These are phyloP conservation scores for Macrophomina pseudophaseolina DNA, from an alignment of 2,329 filamentous ascomycete genomes.

Conservation along the genomic window DNA sequence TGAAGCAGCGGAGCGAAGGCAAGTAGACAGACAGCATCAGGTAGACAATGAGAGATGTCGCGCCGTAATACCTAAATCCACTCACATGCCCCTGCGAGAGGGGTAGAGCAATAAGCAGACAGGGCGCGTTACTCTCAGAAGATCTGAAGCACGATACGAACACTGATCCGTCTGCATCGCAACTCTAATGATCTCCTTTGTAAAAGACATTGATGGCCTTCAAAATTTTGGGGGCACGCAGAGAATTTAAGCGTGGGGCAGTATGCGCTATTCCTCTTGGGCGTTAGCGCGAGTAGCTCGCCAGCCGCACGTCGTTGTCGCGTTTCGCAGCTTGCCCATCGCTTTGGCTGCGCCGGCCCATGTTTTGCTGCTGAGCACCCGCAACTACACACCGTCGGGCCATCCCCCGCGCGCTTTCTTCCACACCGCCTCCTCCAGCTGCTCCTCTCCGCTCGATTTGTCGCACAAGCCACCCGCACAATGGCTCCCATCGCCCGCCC, in stretches of 20 bases:
- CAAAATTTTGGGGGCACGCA: slow-evolving; percentile 11
- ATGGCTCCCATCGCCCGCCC: slow-evolving; percentile 36
- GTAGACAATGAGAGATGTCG: slow-evolving; percentile 42
- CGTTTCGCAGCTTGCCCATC: slow-evolving; percentile 15
- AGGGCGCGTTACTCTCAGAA: slow-evolving; percentile 81
- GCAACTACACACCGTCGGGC: slow-evolving; percentile 1
- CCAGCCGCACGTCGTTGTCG: slow-evolving; percentile 4
- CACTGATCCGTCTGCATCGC: slow-evolving; percentile 90
- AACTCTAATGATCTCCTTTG: slow-evolving; percentile 96
- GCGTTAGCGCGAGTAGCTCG: slow-evolving; percentile 15
- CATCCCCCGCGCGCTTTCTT: slow-evolving; percentile 17
- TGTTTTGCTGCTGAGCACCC: slow-evolving; percentile 25
- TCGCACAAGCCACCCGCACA: slow-evolving; percentile 1
- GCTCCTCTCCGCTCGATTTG: background rate
- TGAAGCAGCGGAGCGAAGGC: slow-evolving; percentile 71
- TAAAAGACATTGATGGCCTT: slow-evolving; percentile 70
- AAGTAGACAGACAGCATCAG: slow-evolving; percentile 3
- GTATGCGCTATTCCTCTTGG: background rate
- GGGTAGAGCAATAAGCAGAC: slow-evolving; percentile 53
- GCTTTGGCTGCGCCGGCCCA: slow-evolving; percentile 13
- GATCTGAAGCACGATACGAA: slow-evolving; percentile 99
- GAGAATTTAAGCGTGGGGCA: slow-evolving; percentile 16
- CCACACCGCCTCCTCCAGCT: background rate
- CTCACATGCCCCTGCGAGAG: slow-evolving; percentile 54
- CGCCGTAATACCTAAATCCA: slow-evolving; percentile 47